Evolutionary conservation across 1,284 basidiomycete species (phyloP), one percentile per base, ranked within the genome.

Genomic region (Ganoderma lucidum): DNA sequence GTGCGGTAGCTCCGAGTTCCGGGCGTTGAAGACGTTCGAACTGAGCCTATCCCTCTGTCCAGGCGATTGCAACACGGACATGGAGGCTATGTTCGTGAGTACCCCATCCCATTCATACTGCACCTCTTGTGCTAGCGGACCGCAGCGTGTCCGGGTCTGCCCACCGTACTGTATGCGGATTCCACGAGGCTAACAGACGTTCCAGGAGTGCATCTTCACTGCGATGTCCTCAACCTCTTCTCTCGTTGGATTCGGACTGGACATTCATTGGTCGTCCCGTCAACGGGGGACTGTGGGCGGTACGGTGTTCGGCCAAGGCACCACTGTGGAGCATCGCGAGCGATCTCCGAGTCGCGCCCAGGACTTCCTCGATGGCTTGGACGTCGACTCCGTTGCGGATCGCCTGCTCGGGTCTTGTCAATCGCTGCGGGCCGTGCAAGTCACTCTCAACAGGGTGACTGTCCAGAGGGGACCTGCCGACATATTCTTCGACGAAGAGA

Each of bases 381-480:
- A 30, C 41, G 19, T 8, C n/a, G 4, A 23, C 32, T 3, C 48
- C 19, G 53, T 32, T 23, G 53, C 15, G 30, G 53, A 55, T 19
- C 53, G 53, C 53, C 30, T 39, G 3, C 63, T 45, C 63, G 28
- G 15, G 32, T 35, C 14, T 10, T 32, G 63, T 15, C 6, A 64
- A 32, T 55, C 51, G 5, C 63, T 48, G n/a, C 48, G 55, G 63
- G 30, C 63, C 63, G 63, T 64, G 32, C 6, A 17, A 9, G 53
- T 55, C 15, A 55, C 30, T 14, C 15, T 55, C 30, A 2, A 23
- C 2, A 14, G 2, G 28, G 14, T 0, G 30, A 30, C 51, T 15
- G 30, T 55, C 53, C 9, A 55, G 53, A 32, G 53, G 17, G 53
- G 53, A 15, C 30, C 53, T 12, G 4, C 30, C 53, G 14, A 55